phyloP scores from a whole-genome alignment of 345 rosid genomes.

The Microcos paniculata region DNA sequence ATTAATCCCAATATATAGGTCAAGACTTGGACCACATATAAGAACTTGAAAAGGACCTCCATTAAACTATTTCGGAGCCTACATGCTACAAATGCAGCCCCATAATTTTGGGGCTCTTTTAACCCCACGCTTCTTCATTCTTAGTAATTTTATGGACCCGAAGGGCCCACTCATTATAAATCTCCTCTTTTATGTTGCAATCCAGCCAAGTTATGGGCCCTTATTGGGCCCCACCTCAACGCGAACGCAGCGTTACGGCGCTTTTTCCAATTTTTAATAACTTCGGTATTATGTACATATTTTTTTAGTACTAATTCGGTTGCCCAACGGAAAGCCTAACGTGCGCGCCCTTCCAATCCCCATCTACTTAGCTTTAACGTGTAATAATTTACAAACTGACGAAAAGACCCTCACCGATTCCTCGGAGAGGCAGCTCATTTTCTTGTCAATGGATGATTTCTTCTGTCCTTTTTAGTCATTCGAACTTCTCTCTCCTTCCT shows the following conservation, averaged over 20 bases:
- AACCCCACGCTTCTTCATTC: background rate
- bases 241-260: too few species aligned
- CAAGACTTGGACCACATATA: too few species aligned
- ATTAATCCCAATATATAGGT: too few species aligned
- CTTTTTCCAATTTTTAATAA: too few species aligned
- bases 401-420: background rate
- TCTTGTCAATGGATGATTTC: background rate
- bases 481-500: background rate
- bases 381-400: background rate
- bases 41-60: background rate
- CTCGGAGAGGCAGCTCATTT: background rate
- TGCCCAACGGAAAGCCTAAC: background rate
- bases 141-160: too few species aligned
- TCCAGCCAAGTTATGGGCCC: constrained; percentile 1
- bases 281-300: too few species aligned
- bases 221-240: background rate
- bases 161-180: background rate
- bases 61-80: background rate
- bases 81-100: background rate
- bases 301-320: background rate
- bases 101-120: background rate
- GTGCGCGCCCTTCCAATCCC: constrained; percentile 2
- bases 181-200: constrained; percentile 17
- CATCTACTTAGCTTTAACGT: background rate
- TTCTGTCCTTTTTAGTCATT: constrained; percentile 11